Base-by-base conservation (phyloP, 139 green algal species). In the Ettlia oleoabundans region DNA sequence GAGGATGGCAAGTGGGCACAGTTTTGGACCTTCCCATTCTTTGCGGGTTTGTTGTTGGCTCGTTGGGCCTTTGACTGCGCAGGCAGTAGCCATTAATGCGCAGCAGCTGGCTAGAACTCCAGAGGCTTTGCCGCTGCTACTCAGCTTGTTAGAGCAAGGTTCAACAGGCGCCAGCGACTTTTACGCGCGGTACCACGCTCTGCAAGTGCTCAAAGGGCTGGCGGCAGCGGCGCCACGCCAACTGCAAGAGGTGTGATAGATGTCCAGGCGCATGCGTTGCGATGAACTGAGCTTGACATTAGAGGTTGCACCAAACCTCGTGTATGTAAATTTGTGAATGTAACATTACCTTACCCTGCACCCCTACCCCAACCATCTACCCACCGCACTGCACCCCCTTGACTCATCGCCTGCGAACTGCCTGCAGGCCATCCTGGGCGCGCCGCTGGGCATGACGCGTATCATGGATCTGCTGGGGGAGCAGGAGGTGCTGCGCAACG, bases 391-490 rank as follows among this genome's bases (percentile, higher is more conserved):
- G 18, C 52, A 72, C 21, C 30, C 69, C 43, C 28, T 4, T 81
- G 32, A 33, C 24, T 40, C 18, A 7, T 26, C 22, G 37, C 35
- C 53, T 58, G 28, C 86, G 91, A 38, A 26, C 15, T 58, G 42
- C 42, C 43, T 76, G 18, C 88, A 93, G 62, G 92, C 89, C 15
- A 93, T 98, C 32, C 82, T 98, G 55, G 83, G 79, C 30, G 88
- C 82, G 2, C 93, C 95, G 6, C 89, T 93, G 83, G 94, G 91
- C 30, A 90, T 98, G 58, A 89, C 94, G 22, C 86, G 88, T 3
- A 81, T 98, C 26, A 95, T 96, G 89, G 93, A 98, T 82, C 89
- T 98, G 85, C 81, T 97, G 82, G 66, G 63, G 13, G 93, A 97
- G 76, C 80, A 83, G 58, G 94, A 98, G 86, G 92, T 93, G 8